Conservation (phyloP, 176 grass and related monocot genomes). For the Oryza brachyantha region DNA sequence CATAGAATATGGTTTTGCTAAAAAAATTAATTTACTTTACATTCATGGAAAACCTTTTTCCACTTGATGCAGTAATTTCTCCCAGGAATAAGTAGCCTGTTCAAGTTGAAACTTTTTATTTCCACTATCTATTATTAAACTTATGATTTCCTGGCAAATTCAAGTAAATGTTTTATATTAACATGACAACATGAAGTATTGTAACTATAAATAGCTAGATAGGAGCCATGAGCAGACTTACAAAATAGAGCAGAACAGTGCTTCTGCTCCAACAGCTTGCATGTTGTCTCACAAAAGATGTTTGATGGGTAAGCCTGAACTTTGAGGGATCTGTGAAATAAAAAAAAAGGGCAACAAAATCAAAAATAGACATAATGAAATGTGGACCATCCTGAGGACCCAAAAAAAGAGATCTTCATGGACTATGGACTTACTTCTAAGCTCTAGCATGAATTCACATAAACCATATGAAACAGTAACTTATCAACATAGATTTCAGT, state of each 20-base stretch:
- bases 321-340: slow-evolving; percentile 65
- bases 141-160: neutral
- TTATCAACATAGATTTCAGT: neutral
- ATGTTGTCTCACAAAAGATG: slow-evolving; percentile 67
- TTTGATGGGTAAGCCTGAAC: slow-evolving; percentile 67
- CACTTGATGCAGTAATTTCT: neutral
- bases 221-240: slow-evolving; percentile 39
- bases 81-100: neutral
- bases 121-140: neutral
- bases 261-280: slow-evolving; percentile 63
- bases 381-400: neutral
- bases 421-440: neutral
- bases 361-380: slow-evolving; percentile 14
- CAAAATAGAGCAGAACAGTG: slow-evolving; percentile 54
- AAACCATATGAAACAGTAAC: neutral
- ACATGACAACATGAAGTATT: neutral
- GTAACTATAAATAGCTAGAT: neutral
- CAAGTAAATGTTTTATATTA: neutral
- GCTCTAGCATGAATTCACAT: neutral
- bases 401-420: neutral
- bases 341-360: slow-evolving; percentile 6
- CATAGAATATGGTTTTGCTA: neutral
- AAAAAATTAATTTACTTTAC: neutral
- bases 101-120: neutral
- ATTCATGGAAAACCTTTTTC: neutral